Base-by-base conservation (phyloP, 495 filamentous ascomycete species). In the Talaromyces nanjingensis region DNA sequence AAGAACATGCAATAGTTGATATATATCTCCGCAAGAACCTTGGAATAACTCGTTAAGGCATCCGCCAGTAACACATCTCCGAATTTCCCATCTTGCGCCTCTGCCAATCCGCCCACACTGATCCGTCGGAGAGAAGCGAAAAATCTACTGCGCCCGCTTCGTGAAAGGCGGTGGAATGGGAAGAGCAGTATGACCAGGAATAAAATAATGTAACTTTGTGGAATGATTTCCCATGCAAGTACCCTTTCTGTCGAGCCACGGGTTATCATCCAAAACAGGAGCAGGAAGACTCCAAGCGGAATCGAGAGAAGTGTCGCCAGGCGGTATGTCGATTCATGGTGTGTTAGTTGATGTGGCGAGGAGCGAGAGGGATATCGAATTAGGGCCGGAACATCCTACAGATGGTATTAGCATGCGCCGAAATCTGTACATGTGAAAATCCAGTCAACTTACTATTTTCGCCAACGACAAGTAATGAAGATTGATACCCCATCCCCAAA, bases 51-150 rank as follows among this genome's bases (percentile, higher is more conserved):
- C 8, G 94, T 98, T 64, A 98, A 76, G 37, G 89, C 93, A 81
- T 98, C 94, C 7, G 94, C 92, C n/a, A 98, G 81, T 47, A 98
- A 77, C 62, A 98, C 88, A 71, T 98, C 94, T 49, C 90, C 92
- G 69, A 98, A 98, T 70, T 93, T 96, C 42, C 91, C 91, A 76
- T 92, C 86, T 59, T 89, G 84, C 6, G 87, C 73, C 72, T 90
- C 85, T 8, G 92, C 91, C n/a, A 97, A 73, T 1, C 91, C 90
- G 33, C 91, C 91, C 53, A 94, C 78, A 66, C 81, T 82, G 53
- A 96, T 84, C 33, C 91, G 88, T 62, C 84, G 84, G 16, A 96
- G 76, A 0, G 84, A 89, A 8, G 81, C 69, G 53, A 96, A 84
- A 52, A 96, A 87, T 4, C 91, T 86, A 58, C 82, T 82, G 34